Conservation (phyloP, 495 filamentous ascomycete species). For the Neurospora terricola region DNA sequence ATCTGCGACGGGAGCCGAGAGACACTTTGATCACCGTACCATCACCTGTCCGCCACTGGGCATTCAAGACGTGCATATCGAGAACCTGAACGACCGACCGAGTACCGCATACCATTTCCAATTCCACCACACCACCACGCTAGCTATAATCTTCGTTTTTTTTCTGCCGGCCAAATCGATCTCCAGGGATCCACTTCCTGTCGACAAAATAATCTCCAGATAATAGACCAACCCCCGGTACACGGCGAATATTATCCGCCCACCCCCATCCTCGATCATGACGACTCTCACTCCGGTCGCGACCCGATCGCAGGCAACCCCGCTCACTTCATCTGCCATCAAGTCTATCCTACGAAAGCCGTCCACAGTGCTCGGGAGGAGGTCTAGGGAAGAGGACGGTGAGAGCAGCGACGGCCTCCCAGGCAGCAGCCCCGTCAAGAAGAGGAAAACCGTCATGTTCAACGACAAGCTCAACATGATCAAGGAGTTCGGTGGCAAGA, state of each 20-base stretch:
- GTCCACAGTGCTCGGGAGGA: conserved; percentile 25
- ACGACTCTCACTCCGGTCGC: conserved; percentile 19
- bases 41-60: not conserved
- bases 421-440: conserved; percentile 48
- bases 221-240: not conserved
- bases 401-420: conserved; percentile 29
- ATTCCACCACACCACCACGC: not conserved
- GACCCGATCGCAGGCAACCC: conserved; percentile 12
- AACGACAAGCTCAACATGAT: conserved; percentile 60
- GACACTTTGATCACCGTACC: not conserved
- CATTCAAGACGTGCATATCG: not conserved
- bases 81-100: not conserved
- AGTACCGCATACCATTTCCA: not conserved
- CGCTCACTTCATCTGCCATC: conserved; percentile 19
- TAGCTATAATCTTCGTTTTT: not conserved
- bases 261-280: conserved; percentile 8
- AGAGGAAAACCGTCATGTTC: conserved; percentile 55
- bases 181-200: not conserved
- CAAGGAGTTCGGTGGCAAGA: conserved; percentile 37
- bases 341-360: conserved; percentile 37
- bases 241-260: not conserved
- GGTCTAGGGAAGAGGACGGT: conserved; percentile 28
- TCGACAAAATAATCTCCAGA: not conserved
- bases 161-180: not conserved
- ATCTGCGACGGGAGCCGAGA: not conserved